Evolutionary conservation across 176 grass and related monocot genomes (phyloP).

Genomic region (Oryza glumipatula): DNA sequence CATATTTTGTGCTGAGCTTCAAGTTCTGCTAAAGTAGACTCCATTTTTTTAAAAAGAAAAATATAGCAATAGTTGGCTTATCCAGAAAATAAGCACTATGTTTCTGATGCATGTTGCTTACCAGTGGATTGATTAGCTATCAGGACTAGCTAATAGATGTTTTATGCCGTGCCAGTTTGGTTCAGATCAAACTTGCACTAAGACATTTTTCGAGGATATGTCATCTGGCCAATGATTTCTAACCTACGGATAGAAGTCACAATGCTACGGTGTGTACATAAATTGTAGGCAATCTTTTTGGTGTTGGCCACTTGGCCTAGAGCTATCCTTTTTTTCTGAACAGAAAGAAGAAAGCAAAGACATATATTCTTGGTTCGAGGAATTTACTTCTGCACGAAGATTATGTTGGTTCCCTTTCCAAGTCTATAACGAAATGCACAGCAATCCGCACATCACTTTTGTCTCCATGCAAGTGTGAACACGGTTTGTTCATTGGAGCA

Average conservation of each 20-base stretch:
- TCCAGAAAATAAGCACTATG: not conserved
- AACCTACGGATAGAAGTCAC: not conserved
- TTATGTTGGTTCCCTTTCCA: slow-evolving; percentile 1
- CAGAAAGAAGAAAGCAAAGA: slow-evolving; percentile 22
- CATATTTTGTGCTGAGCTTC: not conserved
- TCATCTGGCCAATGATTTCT: not conserved
- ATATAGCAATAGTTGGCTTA: not conserved
- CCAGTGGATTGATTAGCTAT: not conserved
- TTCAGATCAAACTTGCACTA: too few species aligned
- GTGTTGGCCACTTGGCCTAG: slow-evolving; percentile 21
- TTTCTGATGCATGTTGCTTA: not conserved
- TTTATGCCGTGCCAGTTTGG: not conserved
- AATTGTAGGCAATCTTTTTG: slow-evolving; percentile 23
- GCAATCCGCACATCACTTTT: slow-evolving; percentile 17
- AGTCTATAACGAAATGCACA: slow-evolving; percentile 24
- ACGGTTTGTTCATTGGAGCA: slow-evolving; percentile 28
- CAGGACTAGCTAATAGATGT: not conserved
- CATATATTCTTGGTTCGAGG: slow-evolving; percentile 31
- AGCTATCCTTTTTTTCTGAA: not conserved
- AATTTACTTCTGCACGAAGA: slow-evolving; percentile 29
- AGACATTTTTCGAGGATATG: not conserved
- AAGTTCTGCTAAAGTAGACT: not conserved
- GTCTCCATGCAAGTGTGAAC: slow-evolving; percentile 50
- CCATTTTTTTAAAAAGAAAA: too few species aligned
- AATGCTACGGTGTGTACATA: slow-evolving; percentile 14